Percentiles rank a stretch among this genome's conserved stretches.
Evolutionary conservation across 495 filamentous ascomycete genomes (phyloP).

Genomic region (Annulohypoxylon maeteangense): DNA sequence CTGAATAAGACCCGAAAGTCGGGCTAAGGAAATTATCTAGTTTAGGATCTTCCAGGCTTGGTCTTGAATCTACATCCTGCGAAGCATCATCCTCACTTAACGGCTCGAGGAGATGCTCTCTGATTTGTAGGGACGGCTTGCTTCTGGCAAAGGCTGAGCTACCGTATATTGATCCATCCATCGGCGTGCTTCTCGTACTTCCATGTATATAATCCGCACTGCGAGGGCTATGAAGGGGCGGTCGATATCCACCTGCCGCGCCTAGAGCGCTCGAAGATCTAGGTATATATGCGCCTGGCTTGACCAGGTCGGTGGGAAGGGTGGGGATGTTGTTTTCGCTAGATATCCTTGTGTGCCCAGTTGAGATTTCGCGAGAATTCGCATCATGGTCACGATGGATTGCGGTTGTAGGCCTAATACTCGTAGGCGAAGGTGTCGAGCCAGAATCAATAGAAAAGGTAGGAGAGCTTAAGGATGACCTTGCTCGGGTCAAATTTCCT

Average conservation of each 20-base stretch:
- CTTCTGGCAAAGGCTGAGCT: constrained; percentile 28
- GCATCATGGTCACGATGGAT: constrained; percentile 42
- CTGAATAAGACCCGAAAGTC: constrained; percentile 49
- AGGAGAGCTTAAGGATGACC: constrained; percentile 73
- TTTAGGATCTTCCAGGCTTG: constrained; percentile 45
- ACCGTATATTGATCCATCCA: constrained; percentile 23
- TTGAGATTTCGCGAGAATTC: constrained; percentile 30
- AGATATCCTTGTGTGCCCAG: constrained; percentile 55
- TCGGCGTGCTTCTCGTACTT: constrained; percentile 26
- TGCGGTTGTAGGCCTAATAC: constrained; percentile 50
- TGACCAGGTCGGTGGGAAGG: constrained; percentile 43
- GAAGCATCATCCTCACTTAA: constrained; percentile 54
- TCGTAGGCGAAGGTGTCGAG: constrained; percentile 58
- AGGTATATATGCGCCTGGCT: constrained; percentile 47
- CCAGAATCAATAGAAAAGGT: constrained; percentile 65
- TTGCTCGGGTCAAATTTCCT: constrained; percentile 82
- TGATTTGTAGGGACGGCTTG: constrained; percentile 33
- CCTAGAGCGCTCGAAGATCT: constrained; percentile 62
- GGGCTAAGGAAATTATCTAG: constrained; percentile 54
- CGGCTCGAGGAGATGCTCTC: constrained; percentile 47
- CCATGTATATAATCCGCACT: constrained; percentile 52
- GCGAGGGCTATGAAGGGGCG: constrained; percentile 51
- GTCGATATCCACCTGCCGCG: constrained; percentile 60
- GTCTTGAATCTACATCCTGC: constrained; percentile 38
- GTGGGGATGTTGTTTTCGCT: constrained; percentile 58